phyloP scores from a whole-genome alignment of 2,329 filamentous ascomycete genomes.

The Colletotrichum salicis region DNA sequence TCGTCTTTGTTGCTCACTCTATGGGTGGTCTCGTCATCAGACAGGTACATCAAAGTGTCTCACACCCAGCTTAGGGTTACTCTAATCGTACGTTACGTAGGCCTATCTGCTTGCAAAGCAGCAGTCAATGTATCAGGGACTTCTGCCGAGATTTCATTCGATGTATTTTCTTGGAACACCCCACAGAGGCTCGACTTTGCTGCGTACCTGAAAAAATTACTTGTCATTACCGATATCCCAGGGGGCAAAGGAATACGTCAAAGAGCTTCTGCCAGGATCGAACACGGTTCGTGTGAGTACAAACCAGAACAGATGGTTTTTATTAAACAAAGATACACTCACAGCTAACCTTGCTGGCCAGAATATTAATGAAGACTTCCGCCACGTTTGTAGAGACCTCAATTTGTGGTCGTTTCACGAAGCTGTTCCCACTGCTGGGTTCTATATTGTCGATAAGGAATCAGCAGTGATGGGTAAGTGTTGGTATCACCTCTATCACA shows the following conservation, averaged over 20 bases:
- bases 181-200: neutral
- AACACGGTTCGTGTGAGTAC: neutral
- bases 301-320: neutral
- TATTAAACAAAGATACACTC: neutral
- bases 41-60: neutral
- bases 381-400: neutral
- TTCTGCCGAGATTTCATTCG: neutral
- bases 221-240: neutral
- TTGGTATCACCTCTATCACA: too few relatives aligned
- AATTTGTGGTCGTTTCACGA: conserved; percentile 1
- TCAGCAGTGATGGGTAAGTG: neutral
- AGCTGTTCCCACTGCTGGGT: neutral
- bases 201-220: neutral
- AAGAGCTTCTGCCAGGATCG: neutral
- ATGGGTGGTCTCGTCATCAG: neutral
- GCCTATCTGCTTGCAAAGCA: neutral
- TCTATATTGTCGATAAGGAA: neutral
- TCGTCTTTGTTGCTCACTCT: neutral
- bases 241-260: neutral
- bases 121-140: neutral
- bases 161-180: conserved; percentile 9
- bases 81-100: neutral
- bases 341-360: neutral
- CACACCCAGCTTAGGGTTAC: neutral
- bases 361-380: neutral